Conservation (phyloP, 169 alveolate species). For the Eimeria brunetti region DNA sequence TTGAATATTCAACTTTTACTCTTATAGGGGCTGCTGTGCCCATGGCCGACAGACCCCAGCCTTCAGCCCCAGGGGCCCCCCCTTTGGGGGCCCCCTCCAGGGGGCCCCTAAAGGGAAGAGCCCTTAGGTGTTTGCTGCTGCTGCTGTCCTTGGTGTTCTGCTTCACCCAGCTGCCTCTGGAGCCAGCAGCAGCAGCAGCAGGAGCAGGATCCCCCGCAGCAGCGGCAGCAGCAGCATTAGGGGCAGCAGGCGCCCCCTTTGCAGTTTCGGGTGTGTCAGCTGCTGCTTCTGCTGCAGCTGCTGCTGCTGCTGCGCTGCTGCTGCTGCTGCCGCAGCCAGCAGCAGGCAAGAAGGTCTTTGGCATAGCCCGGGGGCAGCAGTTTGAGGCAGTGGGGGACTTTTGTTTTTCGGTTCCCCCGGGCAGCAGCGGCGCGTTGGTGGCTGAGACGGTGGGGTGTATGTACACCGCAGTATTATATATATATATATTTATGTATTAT, state of each 20-base stretch:
- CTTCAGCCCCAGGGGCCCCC: neutral
- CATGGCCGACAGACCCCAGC: neutral
- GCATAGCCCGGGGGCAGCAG: constrained; percentile 23
- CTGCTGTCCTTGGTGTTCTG: neutral
- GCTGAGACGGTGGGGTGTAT: constrained; percentile 67
- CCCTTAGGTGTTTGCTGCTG: neutral
- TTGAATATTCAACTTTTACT: too few species aligned
- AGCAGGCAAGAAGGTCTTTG: constrained; percentile 35
- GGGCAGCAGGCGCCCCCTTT: neutral
- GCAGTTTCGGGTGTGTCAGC: neutral
- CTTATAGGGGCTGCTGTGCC: neutral
- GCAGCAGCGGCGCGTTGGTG: constrained; percentile 27
- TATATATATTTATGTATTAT: too few species aligned
- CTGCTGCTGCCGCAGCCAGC: constrained; percentile 25
- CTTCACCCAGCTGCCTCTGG: neutral
- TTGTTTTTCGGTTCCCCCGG: constrained; percentile 68
- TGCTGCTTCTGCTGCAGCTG: neutral
- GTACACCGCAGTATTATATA: neutral
- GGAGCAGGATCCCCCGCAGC: too few species aligned
- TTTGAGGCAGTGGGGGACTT: constrained; percentile 68
- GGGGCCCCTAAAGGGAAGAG: neutral
- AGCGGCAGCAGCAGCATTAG: constrained; percentile 6
- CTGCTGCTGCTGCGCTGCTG: constrained; percentile 3
- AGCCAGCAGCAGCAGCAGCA: too few species aligned
- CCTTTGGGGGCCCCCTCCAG: constrained; percentile 6